These are phyloP conservation scores for Tetrapyrgos nigripes DNA, from an alignment of 1,284 basidiomycete genomes.

Conservation along the genomic window DNA sequence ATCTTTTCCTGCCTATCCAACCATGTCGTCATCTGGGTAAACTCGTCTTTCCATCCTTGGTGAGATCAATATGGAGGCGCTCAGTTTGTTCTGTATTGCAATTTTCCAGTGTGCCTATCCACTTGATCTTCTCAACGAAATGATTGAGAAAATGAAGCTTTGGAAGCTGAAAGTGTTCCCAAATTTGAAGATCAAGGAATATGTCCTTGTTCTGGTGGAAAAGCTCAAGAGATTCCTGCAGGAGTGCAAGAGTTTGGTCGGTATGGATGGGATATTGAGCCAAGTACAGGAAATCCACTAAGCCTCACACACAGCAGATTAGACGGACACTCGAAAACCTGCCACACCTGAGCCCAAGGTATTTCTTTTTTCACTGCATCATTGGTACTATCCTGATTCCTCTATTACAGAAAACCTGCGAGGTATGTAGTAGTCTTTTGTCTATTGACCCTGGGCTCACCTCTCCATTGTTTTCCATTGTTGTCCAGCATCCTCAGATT, in stretches of 20 bases:
- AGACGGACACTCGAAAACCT: neutral
- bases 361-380: too few species aligned
- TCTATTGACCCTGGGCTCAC: too few species aligned
- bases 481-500: too few species aligned
- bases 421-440: too few species aligned
- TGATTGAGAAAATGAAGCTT: constrained; percentile 27
- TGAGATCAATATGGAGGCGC: too few species aligned
- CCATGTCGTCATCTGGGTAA: constrained; percentile 19
- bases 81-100: constrained; percentile 20
- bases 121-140: constrained; percentile 12
- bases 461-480: too few species aligned
- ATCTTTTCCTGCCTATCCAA: constrained; percentile 13
- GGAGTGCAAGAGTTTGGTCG: neutral
- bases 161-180: constrained; percentile 22
- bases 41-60: constrained; percentile 15
- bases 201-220: constrained; percentile 33
- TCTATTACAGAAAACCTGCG: too few species aligned
- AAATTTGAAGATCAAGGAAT: constrained; percentile 18
- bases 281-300: constrained; percentile 5
- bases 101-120: constrained; percentile 10
- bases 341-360: neutral
- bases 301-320: constrained; percentile 9
- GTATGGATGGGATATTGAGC: constrained; percentile 3
- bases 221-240: constrained; percentile 17
- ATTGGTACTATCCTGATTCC: too few species aligned